phyloP scores from a whole-genome alignment of 129 eudicot species.

The Rutidosis leptorrhynchoides region DNA sequence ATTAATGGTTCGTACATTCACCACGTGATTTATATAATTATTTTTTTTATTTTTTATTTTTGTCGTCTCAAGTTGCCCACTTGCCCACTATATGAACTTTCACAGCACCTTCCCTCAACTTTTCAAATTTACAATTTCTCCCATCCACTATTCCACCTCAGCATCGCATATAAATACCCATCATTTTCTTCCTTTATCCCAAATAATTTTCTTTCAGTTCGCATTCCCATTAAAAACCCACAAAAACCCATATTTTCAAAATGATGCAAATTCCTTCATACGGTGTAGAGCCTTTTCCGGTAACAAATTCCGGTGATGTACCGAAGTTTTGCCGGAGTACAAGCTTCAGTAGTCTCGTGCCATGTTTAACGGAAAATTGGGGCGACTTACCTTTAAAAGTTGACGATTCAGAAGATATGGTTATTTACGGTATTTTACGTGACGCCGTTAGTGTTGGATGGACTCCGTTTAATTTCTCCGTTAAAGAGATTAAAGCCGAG shows the following conservation, averaged over 20 bases:
- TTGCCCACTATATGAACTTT: constrained; percentile 30
- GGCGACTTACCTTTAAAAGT: constrained; percentile 78
- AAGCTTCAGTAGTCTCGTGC: constrained; percentile 55
- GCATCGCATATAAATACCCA: constrained; percentile 21
- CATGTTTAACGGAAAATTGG: constrained; percentile 70
- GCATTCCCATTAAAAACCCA: not conserved
- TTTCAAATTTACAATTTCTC: constrained; percentile 11
- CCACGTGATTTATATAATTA: constrained; percentile 41
- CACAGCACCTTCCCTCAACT: constrained; percentile 26
- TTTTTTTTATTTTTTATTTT: constrained; percentile 26
- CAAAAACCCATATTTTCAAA: constrained; percentile 19
- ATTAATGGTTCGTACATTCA: constrained; percentile 27
- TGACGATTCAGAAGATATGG: constrained; percentile 82
- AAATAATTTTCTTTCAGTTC: constrained; percentile 2
- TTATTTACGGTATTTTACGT: constrained; percentile 57
- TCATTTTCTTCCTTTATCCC: constrained; percentile 7
- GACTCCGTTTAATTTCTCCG: constrained; percentile 59
- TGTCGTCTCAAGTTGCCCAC: constrained; percentile 44
- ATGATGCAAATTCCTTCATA: constrained; percentile 34
- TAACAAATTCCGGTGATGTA: constrained; percentile 33
- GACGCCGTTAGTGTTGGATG: constrained; percentile 80
- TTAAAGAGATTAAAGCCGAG: constrained; percentile 44
- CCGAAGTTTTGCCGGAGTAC: constrained; percentile 55
- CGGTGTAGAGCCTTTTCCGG: constrained; percentile 32
- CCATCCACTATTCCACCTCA: constrained; percentile 3